Percentiles rank a stretch among this genome's conserved stretches.
phyloP scores from a whole-genome alignment of 768 basidiomycete species.

The Lactarius hengduanensis region DNA sequence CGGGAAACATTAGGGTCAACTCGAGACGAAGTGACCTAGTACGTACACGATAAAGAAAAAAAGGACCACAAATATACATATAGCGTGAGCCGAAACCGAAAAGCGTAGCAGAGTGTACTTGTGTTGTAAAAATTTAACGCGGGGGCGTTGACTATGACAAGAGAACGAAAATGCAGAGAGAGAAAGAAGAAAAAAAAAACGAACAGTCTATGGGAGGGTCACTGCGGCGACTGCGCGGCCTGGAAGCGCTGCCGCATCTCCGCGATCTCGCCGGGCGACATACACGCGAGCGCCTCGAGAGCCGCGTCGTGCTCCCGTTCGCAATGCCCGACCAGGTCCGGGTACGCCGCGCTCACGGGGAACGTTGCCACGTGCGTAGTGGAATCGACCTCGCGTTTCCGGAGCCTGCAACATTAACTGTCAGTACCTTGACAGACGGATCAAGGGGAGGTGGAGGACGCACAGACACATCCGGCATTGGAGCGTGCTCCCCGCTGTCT shows the following conservation, averaged over 20 bases:
- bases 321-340: constrained; percentile 19
- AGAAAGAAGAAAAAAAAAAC: not conserved
- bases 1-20: too few relatives aligned
- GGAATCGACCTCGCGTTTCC: constrained; percentile 20
- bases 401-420: not conserved
- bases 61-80: not conserved
- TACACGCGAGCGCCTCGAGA: constrained; percentile 19
- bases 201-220: not conserved
- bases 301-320: constrained; percentile 22
- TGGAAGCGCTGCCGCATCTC: constrained; percentile 22
- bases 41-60: too few relatives aligned
- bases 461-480: constrained; percentile 27
- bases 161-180: not conserved
- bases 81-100: not conserved
- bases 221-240: not conserved
- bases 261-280: constrained; percentile 15
- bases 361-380: constrained; percentile 9
- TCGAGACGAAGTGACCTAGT: too few relatives aligned
- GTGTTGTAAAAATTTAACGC: too few relatives aligned
- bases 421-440: not conserved
- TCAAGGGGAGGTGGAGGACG: not conserved
- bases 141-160: too few relatives aligned
- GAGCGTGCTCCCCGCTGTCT: constrained; percentile 11
- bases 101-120: too few relatives aligned
- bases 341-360: constrained; percentile 5